phyloP scores from a whole-genome alignment of 2,329 filamentous ascomycete genomes.

The Monosporascus cannonballus region DNA sequence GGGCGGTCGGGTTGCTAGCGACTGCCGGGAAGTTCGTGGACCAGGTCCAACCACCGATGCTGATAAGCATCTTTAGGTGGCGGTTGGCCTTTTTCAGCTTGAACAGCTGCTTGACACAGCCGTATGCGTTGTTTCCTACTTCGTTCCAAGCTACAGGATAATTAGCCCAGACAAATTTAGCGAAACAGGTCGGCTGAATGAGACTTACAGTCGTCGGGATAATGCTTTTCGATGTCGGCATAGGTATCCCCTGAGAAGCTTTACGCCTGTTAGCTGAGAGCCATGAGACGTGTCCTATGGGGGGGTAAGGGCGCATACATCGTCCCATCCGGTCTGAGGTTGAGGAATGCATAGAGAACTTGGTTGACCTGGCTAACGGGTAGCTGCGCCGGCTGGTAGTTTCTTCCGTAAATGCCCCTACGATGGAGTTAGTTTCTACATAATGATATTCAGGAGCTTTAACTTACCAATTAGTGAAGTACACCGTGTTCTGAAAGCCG shows the following conservation, averaged over 20 bases:
- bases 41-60: conserved; percentile 83
- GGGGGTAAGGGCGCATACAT: conserved; percentile 43
- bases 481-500: conserved; percentile 38
- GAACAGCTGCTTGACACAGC: conserved; percentile 74
- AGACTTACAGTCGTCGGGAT: conserved; percentile 54
- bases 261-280: conserved; percentile 6
- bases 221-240: conserved; percentile 69
- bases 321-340: conserved; percentile 64
- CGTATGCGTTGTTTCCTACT: conserved; percentile 66
- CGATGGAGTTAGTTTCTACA: conserved; percentile 1
- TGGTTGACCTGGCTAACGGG: conserved; percentile 67
- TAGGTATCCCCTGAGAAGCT: conserved; percentile 62
- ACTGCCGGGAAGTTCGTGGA: conserved; percentile 67
- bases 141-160: conserved; percentile 48
- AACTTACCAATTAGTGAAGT: conserved; percentile 43
- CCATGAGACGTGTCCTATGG: not conserved
- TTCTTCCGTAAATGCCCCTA: conserved; percentile 67
- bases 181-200: not conserved
- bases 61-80: conserved; percentile 70
- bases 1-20: conserved; percentile 54
- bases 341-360: conserved; percentile 76
- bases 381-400: conserved; percentile 66
- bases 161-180: conserved; percentile 7
- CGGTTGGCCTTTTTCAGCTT: conserved; percentile 72
- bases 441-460: not conserved